Percentiles rank a stretch among this genome's conserved stretches.
These are phyloP conservation scores for Pythium biforme DNA, from an alignment of 352 stramenopile species.

Conservation along the genomic window DNA sequence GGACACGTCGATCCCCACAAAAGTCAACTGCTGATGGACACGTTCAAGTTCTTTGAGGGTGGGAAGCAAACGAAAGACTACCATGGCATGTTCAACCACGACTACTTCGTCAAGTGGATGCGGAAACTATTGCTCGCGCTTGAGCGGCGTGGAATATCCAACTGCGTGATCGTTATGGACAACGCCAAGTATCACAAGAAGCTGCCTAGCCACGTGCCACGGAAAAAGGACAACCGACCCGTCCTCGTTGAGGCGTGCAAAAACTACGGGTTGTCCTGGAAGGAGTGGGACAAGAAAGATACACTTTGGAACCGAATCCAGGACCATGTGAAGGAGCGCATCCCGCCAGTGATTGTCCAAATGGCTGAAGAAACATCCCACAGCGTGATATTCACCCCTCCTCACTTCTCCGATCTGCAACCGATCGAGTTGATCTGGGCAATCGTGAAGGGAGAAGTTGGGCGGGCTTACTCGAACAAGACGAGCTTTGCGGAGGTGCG, in stretches of 20 bases:
- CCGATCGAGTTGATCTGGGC: neutral
- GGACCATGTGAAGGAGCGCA: neutral
- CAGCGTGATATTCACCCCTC: neutral
- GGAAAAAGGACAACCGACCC: neutral
- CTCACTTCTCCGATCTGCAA: neutral
- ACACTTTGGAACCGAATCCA: neutral
- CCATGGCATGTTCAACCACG: slow-evolving; percentile 27
- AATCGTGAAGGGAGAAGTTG: neutral
- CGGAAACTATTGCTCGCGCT: neutral
- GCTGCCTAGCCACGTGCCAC: neutral
- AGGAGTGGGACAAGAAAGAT: neutral
- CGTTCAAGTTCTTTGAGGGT: slow-evolving; percentile 25
- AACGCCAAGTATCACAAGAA: neutral
- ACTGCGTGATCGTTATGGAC: neutral
- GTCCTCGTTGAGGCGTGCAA: neutral
- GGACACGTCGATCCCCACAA: neutral
- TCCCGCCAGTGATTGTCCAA: neutral
- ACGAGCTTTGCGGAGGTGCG: neutral
- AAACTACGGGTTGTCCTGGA: neutral
- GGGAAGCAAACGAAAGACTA: slow-evolving; percentile 29
- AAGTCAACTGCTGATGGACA: neutral
- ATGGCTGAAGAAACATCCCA: neutral
- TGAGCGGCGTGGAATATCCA: neutral
- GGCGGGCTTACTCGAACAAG: neutral
- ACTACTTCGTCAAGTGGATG: slow-evolving; percentile 19